Evolutionary conservation across 2,329 filamentous ascomycete genomes (phyloP).

Genomic region (Fusarium sp.): DNA sequence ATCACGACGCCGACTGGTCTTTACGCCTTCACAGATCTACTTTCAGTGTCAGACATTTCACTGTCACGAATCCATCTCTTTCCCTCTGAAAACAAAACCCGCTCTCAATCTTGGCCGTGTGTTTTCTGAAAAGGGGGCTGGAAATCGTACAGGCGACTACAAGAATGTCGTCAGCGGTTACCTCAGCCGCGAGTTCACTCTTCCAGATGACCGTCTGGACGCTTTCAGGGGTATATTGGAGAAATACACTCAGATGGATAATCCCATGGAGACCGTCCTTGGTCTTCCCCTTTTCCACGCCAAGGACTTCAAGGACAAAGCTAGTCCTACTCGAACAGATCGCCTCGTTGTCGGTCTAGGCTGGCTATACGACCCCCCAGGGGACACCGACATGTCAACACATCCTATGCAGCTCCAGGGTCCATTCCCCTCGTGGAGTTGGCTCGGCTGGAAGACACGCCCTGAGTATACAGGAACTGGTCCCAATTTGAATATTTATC

Average conservation of each 20-base stretch:
- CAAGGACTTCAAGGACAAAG: constrained; percentile 48
- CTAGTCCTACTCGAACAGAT: constrained; percentile 51
- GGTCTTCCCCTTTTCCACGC: constrained; percentile 54
- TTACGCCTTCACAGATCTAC: constrained; percentile 55
- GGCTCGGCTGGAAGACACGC: constrained; percentile 54
- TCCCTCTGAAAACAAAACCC: constrained; percentile 51
- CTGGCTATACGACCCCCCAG: constrained; percentile 50
- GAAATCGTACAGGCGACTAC: constrained; percentile 44
- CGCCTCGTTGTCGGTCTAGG: constrained; percentile 53
- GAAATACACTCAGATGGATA: constrained; percentile 47
- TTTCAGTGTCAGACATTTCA: constrained; percentile 55
- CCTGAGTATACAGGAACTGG: constrained; percentile 41
- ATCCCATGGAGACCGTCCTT: constrained; percentile 49
- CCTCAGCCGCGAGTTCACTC: constrained; percentile 48
- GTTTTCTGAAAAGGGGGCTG: constrained; percentile 46
- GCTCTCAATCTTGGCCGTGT: constrained; percentile 51
- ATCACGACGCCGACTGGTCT: constrained; percentile 53
- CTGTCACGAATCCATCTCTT: constrained; percentile 54
- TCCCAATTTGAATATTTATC: constrained; percentile 51
- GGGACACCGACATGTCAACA: constrained; percentile 33
- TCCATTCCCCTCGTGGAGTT: constrained; percentile 55
- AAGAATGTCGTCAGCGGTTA: constrained; percentile 50
- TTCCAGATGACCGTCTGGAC: constrained; percentile 51
- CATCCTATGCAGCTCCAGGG: constrained; percentile 48
- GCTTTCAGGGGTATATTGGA: constrained; percentile 52